Evolutionary conservation across 805 yeast species (phyloP).

Genomic region (Candida parachauliodes): DNA sequence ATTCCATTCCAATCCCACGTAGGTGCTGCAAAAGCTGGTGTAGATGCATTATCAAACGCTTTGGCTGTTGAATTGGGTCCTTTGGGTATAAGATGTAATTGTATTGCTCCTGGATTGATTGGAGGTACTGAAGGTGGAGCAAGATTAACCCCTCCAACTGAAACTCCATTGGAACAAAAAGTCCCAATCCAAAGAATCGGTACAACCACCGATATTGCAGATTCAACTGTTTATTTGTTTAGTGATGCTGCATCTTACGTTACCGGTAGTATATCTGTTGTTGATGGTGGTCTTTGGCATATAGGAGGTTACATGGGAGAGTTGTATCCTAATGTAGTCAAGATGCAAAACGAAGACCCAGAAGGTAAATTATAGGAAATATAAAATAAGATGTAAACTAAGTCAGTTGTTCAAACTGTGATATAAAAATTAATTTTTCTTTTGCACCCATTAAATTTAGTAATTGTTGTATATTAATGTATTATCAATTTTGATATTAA

Average conservation of each 20-base stretch:
- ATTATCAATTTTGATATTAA: too few species aligned
- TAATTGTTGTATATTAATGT: too few species aligned
- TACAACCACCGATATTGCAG: slow-evolving; percentile 73
- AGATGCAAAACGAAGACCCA: slow-evolving; percentile 24
- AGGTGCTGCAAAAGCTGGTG: slow-evolving; percentile 93
- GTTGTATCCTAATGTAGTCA: slow-evolving; percentile 31
- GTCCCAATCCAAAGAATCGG: slow-evolving; percentile 73
- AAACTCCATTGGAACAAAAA: slow-evolving; percentile 32
- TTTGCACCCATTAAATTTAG: too few species aligned
- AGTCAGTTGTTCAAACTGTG: too few species aligned
- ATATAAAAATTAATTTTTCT: too few species aligned
- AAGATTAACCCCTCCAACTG: slow-evolving; percentile 47
- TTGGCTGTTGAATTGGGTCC: slow-evolving; percentile 92
- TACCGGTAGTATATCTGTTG: slow-evolving; percentile 74
- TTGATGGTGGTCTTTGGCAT: slow-evolving; percentile 93
- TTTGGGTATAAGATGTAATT: slow-evolving; percentile 75
- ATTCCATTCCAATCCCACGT: slow-evolving; percentile 88
- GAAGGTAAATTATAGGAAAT: slow-evolving; percentile 19
- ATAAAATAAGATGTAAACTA: too few species aligned
- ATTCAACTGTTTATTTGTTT: slow-evolving; percentile 78
- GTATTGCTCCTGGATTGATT: slow-evolving; percentile 91
- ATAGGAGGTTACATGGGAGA: slow-evolving; percentile 44
- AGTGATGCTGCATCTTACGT: slow-evolving; percentile 79
- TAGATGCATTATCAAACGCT: slow-evolving; percentile 81
- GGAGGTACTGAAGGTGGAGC: slow-evolving; percentile 77